These are phyloP conservation scores for Coleophoma cylindrospora DNA, from an alignment of 2,329 filamentous ascomycete species.

Conservation along the genomic window DNA sequence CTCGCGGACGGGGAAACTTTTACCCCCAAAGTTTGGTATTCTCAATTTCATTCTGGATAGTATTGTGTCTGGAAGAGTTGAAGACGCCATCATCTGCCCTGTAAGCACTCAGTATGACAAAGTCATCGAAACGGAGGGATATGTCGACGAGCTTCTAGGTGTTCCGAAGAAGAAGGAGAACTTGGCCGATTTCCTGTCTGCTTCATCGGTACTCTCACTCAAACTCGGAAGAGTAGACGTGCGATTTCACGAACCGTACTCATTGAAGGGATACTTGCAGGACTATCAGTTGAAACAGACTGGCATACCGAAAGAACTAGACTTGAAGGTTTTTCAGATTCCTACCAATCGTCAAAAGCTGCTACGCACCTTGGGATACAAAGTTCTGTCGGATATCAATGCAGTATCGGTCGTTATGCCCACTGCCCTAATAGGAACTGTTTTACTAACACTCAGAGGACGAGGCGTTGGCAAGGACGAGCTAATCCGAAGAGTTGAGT, in stretches of 20 bases:
- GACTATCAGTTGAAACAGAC: slow-evolving; percentile 63
- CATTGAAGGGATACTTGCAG: slow-evolving; percentile 73
- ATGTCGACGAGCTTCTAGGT: slow-evolving; percentile 89
- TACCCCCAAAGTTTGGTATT: slow-evolving; percentile 94
- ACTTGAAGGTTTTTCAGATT: slow-evolving; percentile 38
- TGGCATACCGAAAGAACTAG: slow-evolving; percentile 41
- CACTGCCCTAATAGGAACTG: slow-evolving; percentile 90
- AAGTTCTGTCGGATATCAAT: slow-evolving; percentile 91
- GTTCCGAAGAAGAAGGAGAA: slow-evolving; percentile 96
- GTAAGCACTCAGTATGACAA: slow-evolving; percentile 99
- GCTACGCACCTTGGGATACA: slow-evolving; percentile 83
- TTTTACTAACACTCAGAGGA: slow-evolving; percentile 84
- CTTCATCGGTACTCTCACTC: slow-evolving; percentile 78
- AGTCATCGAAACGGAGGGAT: slow-evolving; percentile 95
- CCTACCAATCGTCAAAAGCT: slow-evolving; percentile 51
- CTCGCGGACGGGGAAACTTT: slow-evolving; percentile 86
- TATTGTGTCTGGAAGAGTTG: slow-evolving; percentile 77
- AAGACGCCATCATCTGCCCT: slow-evolving; percentile 90
- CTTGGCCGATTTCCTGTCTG: slow-evolving; percentile 80
- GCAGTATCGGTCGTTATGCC: slow-evolving; percentile 97
- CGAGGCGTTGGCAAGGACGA: slow-evolving; percentile 87
- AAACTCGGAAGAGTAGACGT: slow-evolving; percentile 91
- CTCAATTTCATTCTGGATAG: slow-evolving; percentile 88
- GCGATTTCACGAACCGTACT: slow-evolving; percentile 96
- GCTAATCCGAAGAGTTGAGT: slow-evolving; percentile 80